Percentiles rank a stretch among this genome's conserved stretches.
Conservation (phyloP, 441 rosid species). For the Corymbia calophylla region DNA sequence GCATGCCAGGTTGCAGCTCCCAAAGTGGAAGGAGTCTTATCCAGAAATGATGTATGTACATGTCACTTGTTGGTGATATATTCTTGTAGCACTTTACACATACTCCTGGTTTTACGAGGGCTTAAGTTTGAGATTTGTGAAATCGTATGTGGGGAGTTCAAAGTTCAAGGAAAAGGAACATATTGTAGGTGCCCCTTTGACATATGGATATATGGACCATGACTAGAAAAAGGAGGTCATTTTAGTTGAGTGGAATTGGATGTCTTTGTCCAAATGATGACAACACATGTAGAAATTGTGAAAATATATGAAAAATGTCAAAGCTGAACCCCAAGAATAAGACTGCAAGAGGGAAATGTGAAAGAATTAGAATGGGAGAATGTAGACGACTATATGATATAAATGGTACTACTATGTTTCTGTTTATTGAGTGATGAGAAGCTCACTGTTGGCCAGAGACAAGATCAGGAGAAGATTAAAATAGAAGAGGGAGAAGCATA, state of each 20-base stretch:
- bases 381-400: background rate
- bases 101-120: background rate
- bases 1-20: slow-evolving; percentile 62
- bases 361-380: background rate
- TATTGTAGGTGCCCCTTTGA: background rate
- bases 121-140: background rate
- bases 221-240: background rate
- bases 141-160: background rate
- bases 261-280: background rate
- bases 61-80: slow-evolving; percentile 1
- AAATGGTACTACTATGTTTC: background rate
- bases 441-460: background rate
- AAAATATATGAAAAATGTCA: background rate
- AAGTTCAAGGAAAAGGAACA: background rate
- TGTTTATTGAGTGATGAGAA: background rate
- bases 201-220: background rate
- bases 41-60: slow-evolving; percentile 37
- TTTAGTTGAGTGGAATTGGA: background rate
- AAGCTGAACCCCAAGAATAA: background rate
- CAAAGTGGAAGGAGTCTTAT: slow-evolving; percentile 35
- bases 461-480: background rate
- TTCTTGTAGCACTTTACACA: background rate
- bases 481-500: background rate
- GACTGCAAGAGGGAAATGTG: background rate
- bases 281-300: background rate